These are phyloP conservation scores for Raffaelea ambrosiae DNA, from an alignment of 2,329 filamentous ascomycete genomes.

Conservation along the genomic window DNA sequence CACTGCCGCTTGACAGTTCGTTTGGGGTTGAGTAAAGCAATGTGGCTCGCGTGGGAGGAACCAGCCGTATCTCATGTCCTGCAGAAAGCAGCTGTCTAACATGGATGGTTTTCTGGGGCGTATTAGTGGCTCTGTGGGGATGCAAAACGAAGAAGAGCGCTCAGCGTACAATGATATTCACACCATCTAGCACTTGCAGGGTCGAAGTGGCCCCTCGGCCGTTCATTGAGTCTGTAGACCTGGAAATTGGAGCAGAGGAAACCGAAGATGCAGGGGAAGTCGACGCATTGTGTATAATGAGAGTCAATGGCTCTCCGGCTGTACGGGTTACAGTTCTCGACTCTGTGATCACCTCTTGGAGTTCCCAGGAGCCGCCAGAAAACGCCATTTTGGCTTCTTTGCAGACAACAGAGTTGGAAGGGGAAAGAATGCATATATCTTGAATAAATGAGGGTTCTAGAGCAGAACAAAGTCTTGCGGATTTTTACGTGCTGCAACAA, in stretches of 20 bases:
- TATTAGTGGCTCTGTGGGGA: not conserved
- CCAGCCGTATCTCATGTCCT: conserved; percentile 10
- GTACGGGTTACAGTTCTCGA: conserved; percentile 3
- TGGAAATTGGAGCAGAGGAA: not conserved
- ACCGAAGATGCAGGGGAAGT: not conserved
- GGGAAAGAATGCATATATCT: too few relatives aligned
- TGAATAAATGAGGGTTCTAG: too few relatives aligned
- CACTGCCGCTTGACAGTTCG: not conserved
- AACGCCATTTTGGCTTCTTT: not conserved
- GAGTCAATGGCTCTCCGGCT: not conserved
- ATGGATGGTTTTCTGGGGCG: conserved; percentile 4
- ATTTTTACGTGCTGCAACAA: too few relatives aligned
- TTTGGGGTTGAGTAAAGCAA: conserved; percentile 7
- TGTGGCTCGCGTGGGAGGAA: conserved; percentile 10
- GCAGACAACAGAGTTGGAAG: not conserved
- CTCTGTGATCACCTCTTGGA: conserved; percentile 13
- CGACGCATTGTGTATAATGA: conserved; percentile 1
- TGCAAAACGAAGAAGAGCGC: too few relatives aligned
- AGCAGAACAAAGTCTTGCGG: too few relatives aligned
- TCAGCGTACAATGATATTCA: not conserved
- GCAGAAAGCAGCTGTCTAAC: conserved; percentile 2
- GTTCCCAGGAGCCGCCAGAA: conserved; percentile 6
- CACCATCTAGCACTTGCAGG: not conserved
- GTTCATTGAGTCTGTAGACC: not conserved
- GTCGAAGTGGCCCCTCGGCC: too few relatives aligned